Conservation (phyloP, 495 filamentous ascomycete genomes). For the Trichoderma reesei region DNA sequence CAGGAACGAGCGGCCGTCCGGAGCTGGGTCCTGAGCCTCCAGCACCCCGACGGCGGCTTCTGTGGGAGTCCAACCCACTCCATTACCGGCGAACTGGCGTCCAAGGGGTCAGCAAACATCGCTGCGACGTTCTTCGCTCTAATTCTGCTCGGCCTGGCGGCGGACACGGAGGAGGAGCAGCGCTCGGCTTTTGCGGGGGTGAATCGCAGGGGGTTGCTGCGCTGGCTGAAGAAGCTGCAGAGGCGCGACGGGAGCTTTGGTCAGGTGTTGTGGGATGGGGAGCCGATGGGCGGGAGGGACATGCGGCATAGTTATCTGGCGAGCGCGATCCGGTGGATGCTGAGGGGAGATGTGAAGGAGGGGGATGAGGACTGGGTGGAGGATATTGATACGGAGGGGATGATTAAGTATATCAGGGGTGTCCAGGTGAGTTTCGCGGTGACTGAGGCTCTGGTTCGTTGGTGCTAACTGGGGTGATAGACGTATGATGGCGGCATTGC, state of each 20-base stretch:
- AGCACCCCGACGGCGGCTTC: conserved; percentile 75
- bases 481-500: conserved; percentile 86
- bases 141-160: conserved; percentile 59
- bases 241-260: conserved; percentile 84
- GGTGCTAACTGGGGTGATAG: conserved; percentile 29
- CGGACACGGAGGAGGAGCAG: conserved; percentile 51
- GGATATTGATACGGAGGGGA: conserved; percentile 65
- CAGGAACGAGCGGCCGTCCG: conserved; percentile 27
- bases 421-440: conserved; percentile 43
- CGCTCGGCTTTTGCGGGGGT: conserved; percentile 39
- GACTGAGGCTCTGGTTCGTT: too few species aligned
- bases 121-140: conserved; percentile 85
- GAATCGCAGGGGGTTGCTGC: conserved; percentile 53
- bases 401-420: conserved; percentile 60
- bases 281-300: conserved; percentile 66
- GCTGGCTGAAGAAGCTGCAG: conserved; percentile 70
- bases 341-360: conserved; percentile 48
- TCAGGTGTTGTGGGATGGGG: conserved; percentile 49
- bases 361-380: conserved; percentile 44
- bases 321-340: conserved; percentile 68
- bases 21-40: conserved; percentile 52
- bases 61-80: conserved; percentile 56
- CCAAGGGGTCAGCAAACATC: conserved; percentile 65
- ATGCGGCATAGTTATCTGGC: conserved; percentile 81
- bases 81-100: conserved; percentile 23